These are phyloP conservation scores for Aspergillus hiratsukae DNA, from an alignment of 2,329 filamentous ascomycete genomes.

Conservation along the genomic window DNA sequence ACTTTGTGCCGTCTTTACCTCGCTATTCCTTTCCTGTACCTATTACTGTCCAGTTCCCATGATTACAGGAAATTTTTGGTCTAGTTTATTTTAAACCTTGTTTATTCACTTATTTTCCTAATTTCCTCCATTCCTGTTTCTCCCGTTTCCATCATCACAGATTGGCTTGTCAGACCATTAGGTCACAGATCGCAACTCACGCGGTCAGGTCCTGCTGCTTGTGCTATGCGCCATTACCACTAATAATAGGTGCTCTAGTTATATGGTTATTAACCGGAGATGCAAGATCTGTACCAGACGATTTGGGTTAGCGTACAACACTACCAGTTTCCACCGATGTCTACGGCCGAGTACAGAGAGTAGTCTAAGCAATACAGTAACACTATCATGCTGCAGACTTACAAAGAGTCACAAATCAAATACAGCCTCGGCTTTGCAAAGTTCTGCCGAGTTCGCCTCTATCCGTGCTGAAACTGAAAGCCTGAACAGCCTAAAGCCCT, in stretches of 20 bases:
- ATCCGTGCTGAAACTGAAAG: too few species aligned
- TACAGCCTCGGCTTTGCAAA: not conserved
- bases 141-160: not conserved
- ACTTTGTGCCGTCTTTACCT: not conserved
- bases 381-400: not conserved
- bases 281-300: not conserved
- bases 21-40: too few species aligned
- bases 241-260: not conserved
- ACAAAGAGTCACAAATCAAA: not conserved
- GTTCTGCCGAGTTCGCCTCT: not conserved
- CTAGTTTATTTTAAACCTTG: too few species aligned
- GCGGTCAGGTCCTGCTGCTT: not conserved
- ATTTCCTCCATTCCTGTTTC: not conserved
- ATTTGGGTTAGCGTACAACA: not conserved
- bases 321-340: not conserved
- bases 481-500: not conserved
- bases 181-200: not conserved
- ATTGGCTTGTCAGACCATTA: not conserved
- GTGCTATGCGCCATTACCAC: not conserved
- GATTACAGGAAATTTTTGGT: not conserved
- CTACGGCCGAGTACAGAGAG: not conserved
- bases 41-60: not conserved
- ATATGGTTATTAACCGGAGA: not conserved
- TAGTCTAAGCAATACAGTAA: not conserved
- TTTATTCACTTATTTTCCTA: not conserved